A percentile compares a stretch with the other conserved stretches of the same genome.
Conservation (phyloP, 768 basidiomycete genomes). For the Suillus hirtellus region DNA sequence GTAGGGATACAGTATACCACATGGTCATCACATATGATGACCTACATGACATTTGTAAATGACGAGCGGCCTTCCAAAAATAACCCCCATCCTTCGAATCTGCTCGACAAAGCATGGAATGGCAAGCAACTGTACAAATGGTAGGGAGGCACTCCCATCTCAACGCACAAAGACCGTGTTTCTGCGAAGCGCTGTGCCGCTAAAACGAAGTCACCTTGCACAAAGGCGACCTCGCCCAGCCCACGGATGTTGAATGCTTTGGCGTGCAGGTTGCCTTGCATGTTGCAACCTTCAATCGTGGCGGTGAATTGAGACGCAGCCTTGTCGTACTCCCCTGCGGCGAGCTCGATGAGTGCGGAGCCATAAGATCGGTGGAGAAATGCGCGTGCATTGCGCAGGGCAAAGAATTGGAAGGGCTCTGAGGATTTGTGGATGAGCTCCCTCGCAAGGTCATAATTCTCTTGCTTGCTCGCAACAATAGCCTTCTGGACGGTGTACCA, state of each 20-base stretch:
- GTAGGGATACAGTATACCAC: too few relatives aligned
- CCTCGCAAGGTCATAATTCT: neutral
- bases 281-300: neutral
- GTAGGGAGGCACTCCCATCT: neutral
- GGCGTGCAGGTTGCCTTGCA: neutral
- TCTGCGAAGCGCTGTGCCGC: neutral
- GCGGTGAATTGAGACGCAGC: neutral
- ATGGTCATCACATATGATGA: neutral
- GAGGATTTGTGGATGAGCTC: neutral
- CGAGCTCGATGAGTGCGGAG: neutral
- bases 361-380: neutral
- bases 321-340: neutral
- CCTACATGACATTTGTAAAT: neutral
- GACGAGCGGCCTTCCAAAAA: neutral
- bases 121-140: neutral
- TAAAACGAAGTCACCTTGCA: neutral
- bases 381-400: neutral
- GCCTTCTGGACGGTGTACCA: neutral
- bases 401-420: neutral
- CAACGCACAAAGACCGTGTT: neutral
- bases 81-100: neutral
- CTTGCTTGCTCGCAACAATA: neutral
- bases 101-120: neutral
- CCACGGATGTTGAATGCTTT: neutral
- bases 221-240: neutral